These are phyloP conservation scores for Sanghuangporus sanghuang DNA, from an alignment of 1,284 basidiomycete genomes.

Conservation along the genomic window DNA sequence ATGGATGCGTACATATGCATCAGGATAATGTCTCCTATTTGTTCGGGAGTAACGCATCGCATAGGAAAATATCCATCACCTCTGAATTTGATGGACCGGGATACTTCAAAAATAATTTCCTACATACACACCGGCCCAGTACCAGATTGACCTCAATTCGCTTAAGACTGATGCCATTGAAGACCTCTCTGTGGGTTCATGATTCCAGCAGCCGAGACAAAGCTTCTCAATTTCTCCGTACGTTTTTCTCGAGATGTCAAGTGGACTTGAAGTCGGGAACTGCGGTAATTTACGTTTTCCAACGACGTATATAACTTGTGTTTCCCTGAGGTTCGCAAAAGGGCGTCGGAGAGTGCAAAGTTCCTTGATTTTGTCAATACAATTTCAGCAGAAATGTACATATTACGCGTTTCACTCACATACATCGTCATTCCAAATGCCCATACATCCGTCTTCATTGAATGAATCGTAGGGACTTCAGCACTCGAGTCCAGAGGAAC, in stretches of 20 bases:
- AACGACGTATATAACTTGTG: neutral
- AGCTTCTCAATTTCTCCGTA: neutral
- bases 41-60: too few species aligned
- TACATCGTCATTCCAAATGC: constrained; percentile 6
- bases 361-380: neutral
- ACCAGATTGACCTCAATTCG: neutral
- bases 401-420: neutral
- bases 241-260: neutral
- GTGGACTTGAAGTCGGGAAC: neutral
- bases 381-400: neutral
- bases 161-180: neutral
- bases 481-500: too few species aligned
- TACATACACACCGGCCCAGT: too few species aligned
- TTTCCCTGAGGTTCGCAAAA: neutral
- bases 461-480: neutral
- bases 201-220: neutral
- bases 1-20: too few species aligned
- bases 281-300: neutral
- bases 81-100: too few species aligned
- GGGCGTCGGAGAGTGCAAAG: neutral
- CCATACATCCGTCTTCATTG: constrained; percentile 4
- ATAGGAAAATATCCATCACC: too few species aligned
- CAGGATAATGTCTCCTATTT: too few species aligned
- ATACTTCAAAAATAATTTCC: too few species aligned
- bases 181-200: neutral